Percentiles rank a stretch among this genome's conserved stretches.
phyloP scores from a whole-genome alignment of 495 filamentous ascomycete species.

The Aspergillus conjunctus region DNA sequence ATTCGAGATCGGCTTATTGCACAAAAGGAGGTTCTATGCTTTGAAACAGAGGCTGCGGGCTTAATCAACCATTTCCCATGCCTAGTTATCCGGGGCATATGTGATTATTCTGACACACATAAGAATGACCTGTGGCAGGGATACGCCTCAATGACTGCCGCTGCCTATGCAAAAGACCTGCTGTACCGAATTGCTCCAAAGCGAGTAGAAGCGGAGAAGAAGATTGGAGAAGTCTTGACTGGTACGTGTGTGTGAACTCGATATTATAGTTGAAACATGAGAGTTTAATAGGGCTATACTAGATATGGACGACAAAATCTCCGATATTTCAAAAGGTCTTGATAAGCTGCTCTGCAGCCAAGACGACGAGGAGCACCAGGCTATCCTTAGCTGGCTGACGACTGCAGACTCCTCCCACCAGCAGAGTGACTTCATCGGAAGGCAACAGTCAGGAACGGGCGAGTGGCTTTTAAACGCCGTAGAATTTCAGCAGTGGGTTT shows the following conservation, averaged over 20 bases:
- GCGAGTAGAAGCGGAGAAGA: background rate
- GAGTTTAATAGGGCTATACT: background rate
- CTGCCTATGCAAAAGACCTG: slow-evolving; percentile 34
- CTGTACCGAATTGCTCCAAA: slow-evolving; percentile 5
- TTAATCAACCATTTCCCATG: slow-evolving; percentile 34
- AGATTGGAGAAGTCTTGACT: background rate
- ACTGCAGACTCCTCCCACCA: background rate
- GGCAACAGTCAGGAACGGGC: background rate
- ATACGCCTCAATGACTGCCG: slow-evolving; percentile 28
- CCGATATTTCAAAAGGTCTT: background rate
- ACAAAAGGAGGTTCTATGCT: slow-evolving; percentile 35
- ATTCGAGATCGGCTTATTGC: slow-evolving; percentile 22
- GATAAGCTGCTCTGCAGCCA: background rate
- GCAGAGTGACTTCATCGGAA: background rate
- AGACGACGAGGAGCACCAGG: background rate
- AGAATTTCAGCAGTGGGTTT: background rate
- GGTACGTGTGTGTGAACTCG: background rate
- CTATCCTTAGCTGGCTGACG: background rate
- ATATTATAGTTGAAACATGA: background rate
- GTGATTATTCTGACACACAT: slow-evolving; percentile 41
- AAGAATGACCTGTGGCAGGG: slow-evolving; percentile 41
- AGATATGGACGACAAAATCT: background rate
- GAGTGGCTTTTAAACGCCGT: background rate
- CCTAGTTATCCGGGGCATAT: slow-evolving; percentile 38
- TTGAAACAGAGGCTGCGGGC: slow-evolving; percentile 51